A percentile compares a stretch with the other conserved stretches of the same genome.
Conservation (phyloP, 164 flowering plant genomes). For the Houttuynia cordata region DNA sequence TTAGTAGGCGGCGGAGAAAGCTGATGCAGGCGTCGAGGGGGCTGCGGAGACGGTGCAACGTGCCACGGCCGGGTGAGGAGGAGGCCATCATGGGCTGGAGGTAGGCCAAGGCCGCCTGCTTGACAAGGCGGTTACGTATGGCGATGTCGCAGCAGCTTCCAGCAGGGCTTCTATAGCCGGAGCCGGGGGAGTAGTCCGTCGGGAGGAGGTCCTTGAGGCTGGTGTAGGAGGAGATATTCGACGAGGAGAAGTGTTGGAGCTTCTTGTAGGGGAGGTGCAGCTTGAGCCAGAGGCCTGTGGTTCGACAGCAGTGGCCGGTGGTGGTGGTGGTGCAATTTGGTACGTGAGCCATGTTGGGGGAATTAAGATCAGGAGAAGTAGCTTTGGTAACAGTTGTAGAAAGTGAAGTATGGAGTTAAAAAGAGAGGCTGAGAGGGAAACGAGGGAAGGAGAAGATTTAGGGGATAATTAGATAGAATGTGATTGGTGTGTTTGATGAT, state of each 20-base stretch:
- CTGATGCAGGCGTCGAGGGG: no score
- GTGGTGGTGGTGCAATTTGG: background rate
- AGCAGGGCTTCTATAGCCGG: conserved; percentile 15
- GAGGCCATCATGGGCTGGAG: conserved; percentile 70
- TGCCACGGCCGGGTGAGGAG: no score
- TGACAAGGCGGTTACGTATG: conserved; percentile 72
- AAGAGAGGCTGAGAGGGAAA: no score
- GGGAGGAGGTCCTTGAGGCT: conserved; percentile 51
- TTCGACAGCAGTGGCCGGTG: background rate
- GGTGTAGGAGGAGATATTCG: conserved; percentile 44
- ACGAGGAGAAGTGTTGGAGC: conserved; percentile 15
- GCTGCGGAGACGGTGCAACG: no score
- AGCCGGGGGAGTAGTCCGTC: conserved; percentile 12
- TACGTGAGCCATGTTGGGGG: no score
- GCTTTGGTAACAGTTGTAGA: no score
- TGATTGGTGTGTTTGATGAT: no score
- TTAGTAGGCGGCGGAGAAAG: no score
- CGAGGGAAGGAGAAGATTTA: no score
- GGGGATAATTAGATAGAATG: no score
- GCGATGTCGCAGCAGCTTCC: conserved; percentile 39
- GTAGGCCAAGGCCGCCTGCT: conserved; percentile 95
- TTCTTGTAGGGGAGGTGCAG: conserved; percentile 4
- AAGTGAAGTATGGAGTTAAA: no score
- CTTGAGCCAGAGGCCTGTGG: conserved; percentile 10
- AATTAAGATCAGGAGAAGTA: no score